phyloP scores from a whole-genome alignment of 75 land plant genomes.

The Isoetes taiwanensis region DNA sequence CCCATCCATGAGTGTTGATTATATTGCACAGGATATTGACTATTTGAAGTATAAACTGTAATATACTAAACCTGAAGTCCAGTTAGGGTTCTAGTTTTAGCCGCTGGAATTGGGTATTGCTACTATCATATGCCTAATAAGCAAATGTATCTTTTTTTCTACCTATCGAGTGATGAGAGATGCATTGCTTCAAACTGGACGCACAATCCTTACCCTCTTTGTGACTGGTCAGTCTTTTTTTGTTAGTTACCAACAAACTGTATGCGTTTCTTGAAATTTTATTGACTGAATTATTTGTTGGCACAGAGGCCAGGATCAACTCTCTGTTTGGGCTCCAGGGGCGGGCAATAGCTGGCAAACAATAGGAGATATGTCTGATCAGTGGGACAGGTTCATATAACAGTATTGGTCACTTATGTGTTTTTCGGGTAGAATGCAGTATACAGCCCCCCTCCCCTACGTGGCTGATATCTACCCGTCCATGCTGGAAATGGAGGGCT shows the following conservation, averaged over 20 bases:
- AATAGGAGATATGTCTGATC: slow-evolving; percentile 76
- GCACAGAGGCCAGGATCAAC: slow-evolving; percentile 71
- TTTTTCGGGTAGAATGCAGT: no score
- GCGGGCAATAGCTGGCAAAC: slow-evolving; percentile 98
- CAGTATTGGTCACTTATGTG: no score
- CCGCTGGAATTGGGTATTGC: neutral
- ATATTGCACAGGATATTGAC: slow-evolving; percentile 59
- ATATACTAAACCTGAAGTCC: slow-evolving; percentile 49
- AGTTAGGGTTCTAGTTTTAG: slow-evolving; percentile 25
- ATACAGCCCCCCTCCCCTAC: no score
- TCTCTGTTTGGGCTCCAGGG: slow-evolving; percentile 73
- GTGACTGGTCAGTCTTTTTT: slow-evolving; percentile 67
- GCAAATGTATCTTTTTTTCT: no score
- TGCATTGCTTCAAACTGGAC: slow-evolving; percentile 69
- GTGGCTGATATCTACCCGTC: no score
- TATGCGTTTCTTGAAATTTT: neutral
- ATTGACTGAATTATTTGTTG: neutral
- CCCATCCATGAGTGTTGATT: neutral
- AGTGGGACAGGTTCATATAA: slow-evolving; percentile 58
- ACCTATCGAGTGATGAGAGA: slow-evolving; percentile 83
- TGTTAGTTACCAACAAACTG: no score
- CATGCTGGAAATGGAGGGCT: no score
- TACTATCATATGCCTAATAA: neutral
- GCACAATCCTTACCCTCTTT: slow-evolving; percentile 67
- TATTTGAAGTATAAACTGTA: slow-evolving; percentile 97